Evolutionary conservation across 331 rosid genomes (phyloP), one percentile per base, ranked within the genome.

Genomic region (Saraca asoca): DNA sequence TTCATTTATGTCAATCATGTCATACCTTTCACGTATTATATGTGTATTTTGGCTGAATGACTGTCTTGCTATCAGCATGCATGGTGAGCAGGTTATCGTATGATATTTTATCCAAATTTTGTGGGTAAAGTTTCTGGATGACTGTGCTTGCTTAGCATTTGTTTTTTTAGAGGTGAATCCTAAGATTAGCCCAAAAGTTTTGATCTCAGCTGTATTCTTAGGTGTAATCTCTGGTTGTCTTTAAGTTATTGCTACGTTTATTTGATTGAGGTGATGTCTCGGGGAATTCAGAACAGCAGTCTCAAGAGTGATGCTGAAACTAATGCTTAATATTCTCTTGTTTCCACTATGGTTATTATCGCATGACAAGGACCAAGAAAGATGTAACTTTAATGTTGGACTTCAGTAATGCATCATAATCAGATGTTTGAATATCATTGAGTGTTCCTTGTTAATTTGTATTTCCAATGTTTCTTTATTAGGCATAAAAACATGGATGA

Each of bases 401-500:
- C n/a, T 9, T 53, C n/a, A 51, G 5, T 17, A 41, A 16, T 38
- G 50, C 15, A 16, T 66, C 13, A 0, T 7, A 41, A 20, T 39
- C 20, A 49, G 14, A 54, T 13, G 19, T 43, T 41, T 56, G 31
- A 11, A 39, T 12, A 51, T 16, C 10, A 15, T 24, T 55, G 35
- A 15, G 35, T 10, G 16, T 17, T 39, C 15, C 13, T 57, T 16
- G 18, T 42, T 37, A 5, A 43, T 43, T 19, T 19, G 14, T 13
- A 42, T 42, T 2, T 11, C n/a, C 3, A n/a, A 42, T 42, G 33
- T 9, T 14, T 19, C 29, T 58, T 29, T 58, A 5, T n/a, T 15
- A 39, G 64, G 64, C 44, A 45, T 19, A 7, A 33, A 54, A 49
- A 7, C 62, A 58, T 29, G 33, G 63, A 65, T 48, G 43, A 31